Percentiles rank a stretch among this genome's conserved stretches.
Evolutionary conservation across 2,329 filamentous ascomycete genomes (phyloP).

Genomic region (Claviceps pazoutovae): DNA sequence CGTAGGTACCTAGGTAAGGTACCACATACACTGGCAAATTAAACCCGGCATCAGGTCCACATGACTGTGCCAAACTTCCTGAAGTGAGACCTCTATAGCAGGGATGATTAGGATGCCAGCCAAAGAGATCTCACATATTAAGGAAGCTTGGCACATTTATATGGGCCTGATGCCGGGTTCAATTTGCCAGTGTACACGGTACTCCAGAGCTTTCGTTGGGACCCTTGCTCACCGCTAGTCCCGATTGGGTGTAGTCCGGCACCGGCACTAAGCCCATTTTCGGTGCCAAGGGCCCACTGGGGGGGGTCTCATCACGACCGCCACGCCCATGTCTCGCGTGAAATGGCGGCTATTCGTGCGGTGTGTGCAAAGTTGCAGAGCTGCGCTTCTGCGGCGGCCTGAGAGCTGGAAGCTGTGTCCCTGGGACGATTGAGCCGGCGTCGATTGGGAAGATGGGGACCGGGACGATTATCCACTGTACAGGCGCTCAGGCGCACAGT

Average conservation of each 20-base stretch:
- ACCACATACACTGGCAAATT: no score
- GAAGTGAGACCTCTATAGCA: no score
- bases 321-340: slow-evolving; percentile 2
- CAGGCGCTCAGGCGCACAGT: no score
- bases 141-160: no score
- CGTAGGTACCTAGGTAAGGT: neutral
- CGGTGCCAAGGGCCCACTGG: slow-evolving; percentile 11
- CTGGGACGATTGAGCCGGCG: slow-evolving; percentile 2
- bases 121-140: no score
- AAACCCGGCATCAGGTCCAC: no score
- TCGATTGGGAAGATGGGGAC: neutral
- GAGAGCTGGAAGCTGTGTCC: neutral
- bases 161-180: no score
- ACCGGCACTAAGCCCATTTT: slow-evolving; percentile 20
- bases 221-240: slow-evolving; percentile 8
- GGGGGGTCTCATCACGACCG: slow-evolving; percentile 8
- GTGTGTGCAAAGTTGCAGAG: neutral
- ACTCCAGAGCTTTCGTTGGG: neutral
- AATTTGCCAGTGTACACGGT: no score
- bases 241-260: slow-evolving; percentile 12
- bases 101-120: no score
- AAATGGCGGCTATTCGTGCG: neutral
- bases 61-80: no score
- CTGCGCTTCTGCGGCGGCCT: neutral
- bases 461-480: no score